Percentiles rank a stretch among this genome's conserved stretches.
These are phyloP conservation scores for Ilyonectria mors-panacis DNA, from an alignment of 2,329 filamentous ascomycete species.

Conservation along the genomic window DNA sequence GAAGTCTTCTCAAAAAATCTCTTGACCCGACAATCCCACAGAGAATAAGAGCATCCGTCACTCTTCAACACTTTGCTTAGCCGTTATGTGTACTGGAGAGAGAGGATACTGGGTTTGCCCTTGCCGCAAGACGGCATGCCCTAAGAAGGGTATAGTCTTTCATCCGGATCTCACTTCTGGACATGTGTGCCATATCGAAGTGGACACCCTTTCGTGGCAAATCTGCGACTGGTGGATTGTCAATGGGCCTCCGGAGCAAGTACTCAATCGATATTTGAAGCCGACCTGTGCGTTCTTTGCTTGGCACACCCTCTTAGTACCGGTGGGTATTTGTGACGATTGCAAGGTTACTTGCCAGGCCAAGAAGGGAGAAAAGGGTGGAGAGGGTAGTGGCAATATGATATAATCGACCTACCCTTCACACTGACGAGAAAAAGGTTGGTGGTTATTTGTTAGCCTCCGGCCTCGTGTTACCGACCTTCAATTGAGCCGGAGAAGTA, in stretches of 20 bases:
- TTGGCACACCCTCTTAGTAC: conserved; percentile 42
- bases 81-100: conserved; percentile 47
- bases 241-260: conserved; percentile 46
- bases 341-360: conserved; percentile 36
- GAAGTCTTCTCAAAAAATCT: too few relatives aligned
- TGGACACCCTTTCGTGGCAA: conserved; percentile 43
- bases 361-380: conserved; percentile 9
- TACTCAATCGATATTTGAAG: conserved; percentile 46
- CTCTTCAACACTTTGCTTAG: neutral
- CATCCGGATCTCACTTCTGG: conserved; percentile 39
- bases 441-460: neutral
- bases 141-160: conserved; percentile 35
- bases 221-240: conserved; percentile 48
- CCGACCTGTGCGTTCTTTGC: conserved; percentile 42
- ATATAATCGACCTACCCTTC: neutral
- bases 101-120: conserved; percentile 44
- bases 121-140: conserved; percentile 42
- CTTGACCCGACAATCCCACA: neutral
- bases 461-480: neutral
- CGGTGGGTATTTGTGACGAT: conserved; percentile 30
- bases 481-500: neutral
- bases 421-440: neutral
- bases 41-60: neutral
- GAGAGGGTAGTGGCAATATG: neutral
- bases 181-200: conserved; percentile 40